These are phyloP conservation scores for Mycena sp. DNA, from an alignment of 1,284 basidiomycete genomes.

Conservation along the genomic window DNA sequence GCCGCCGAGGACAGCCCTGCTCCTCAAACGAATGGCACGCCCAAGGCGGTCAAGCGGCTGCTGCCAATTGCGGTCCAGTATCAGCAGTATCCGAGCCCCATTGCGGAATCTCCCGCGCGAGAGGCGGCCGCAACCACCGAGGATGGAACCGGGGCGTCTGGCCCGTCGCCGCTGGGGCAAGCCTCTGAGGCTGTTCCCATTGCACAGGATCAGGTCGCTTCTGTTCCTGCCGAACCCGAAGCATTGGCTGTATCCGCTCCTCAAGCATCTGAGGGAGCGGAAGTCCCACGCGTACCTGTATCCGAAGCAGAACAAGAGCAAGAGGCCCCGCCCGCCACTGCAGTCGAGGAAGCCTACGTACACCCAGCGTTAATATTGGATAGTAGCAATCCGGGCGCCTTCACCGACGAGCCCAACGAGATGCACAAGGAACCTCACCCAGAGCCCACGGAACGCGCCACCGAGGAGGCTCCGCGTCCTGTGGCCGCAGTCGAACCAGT, in stretches of 20 bases:
- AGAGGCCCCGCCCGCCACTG: not conserved
- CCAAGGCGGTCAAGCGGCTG: slow-evolving; percentile 26
- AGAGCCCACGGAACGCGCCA: slow-evolving; percentile 1
- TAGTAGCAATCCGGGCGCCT: slow-evolving; percentile 52
- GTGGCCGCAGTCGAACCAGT: not conserved
- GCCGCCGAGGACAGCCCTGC: not conserved
- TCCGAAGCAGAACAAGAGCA: slow-evolving; percentile 21
- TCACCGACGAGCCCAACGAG: slow-evolving; percentile 52
- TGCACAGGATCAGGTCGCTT: not conserved
- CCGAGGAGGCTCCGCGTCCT: not conserved
- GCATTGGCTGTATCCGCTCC: not conserved
- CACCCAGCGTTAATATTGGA: slow-evolving; percentile 49
- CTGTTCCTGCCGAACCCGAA: not conserved
- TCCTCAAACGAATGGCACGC: not conserved
- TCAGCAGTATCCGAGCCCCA: slow-evolving; percentile 54
- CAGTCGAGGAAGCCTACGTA: slow-evolving; percentile 38
- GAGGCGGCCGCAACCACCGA: slow-evolving; percentile 50
- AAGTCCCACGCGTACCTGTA: slow-evolving; percentile 11
- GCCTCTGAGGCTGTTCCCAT: not conserved
- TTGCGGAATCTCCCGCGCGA: slow-evolving; percentile 62
- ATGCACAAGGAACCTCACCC: slow-evolving; percentile 27
- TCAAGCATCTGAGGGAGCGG: not conserved
- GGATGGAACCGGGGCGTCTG: not conserved
- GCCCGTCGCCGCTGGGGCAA: slow-evolving; percentile 7
- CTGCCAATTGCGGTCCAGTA: slow-evolving; percentile 28